A percentile compares a stretch with the other conserved stretches of the same genome.
Conservation (phyloP, 345 rosid genomes). For the Eucalyptus brandiana region DNA sequence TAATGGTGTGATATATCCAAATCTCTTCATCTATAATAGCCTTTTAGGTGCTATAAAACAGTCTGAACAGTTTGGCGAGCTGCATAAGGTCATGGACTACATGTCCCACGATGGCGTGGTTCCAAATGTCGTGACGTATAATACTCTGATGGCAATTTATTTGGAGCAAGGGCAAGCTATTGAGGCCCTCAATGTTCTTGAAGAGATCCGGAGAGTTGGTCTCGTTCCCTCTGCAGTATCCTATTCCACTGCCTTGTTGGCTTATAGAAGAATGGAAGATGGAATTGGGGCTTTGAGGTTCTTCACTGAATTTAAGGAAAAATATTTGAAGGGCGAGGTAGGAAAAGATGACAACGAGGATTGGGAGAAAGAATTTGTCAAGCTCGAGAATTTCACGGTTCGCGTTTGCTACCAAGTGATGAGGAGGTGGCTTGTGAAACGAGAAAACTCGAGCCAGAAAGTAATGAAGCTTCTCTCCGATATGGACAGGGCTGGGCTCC, state of each 20-base stretch:
- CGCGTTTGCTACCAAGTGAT: conserved; percentile 77
- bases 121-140: conserved; percentile 70
- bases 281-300: conserved; percentile 69
- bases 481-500: conserved; percentile 58
- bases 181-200: conserved; percentile 58
- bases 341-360: conserved; percentile 22
- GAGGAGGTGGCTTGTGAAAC: conserved; percentile 71
- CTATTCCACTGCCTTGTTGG: conserved; percentile 72
- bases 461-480: conserved; percentile 56
- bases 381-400: conserved; percentile 51
- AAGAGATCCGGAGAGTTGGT: conserved; percentile 45
- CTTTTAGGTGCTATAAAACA: conserved; percentile 70
- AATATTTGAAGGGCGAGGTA: conserved; percentile 41
- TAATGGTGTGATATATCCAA: conserved; percentile 41
- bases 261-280: conserved; percentile 71
- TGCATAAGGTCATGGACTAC: conserved; percentile 45
- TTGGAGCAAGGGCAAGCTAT: conserved; percentile 36
- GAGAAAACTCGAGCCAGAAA: conserved; percentile 29
- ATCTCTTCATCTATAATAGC: conserved; percentile 64
- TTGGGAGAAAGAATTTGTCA: conserved; percentile 57
- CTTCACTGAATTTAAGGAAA: conserved; percentile 50
- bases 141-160: conserved; percentile 63
- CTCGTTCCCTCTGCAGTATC: conserved; percentile 57
- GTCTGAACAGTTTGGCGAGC: conserved; percentile 21
- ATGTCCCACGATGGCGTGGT: conserved; percentile 56